Base-by-base conservation (phyloP, 768 basidiomycete genomes). In the Dacryopinax primogenitus region DNA sequence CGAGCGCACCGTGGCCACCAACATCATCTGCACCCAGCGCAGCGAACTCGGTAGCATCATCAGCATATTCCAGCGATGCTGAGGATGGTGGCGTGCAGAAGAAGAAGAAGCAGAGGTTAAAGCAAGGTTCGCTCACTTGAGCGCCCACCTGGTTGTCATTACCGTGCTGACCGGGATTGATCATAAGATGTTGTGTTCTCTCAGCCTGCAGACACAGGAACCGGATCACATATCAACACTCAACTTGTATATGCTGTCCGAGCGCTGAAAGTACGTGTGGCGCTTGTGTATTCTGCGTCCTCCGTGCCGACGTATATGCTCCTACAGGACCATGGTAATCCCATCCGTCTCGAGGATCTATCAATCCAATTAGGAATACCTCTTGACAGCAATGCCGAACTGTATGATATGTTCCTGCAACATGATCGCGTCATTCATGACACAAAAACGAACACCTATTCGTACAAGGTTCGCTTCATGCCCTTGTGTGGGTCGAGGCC, bases 281-380 rank as follows among this genome's bases (percentile, higher is more conserved):
- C 36, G 28, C 36, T 58, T 66, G 61, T 36, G 30, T 51, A 16
- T 16, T 21, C n/a, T 63, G n/a, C 28, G 16, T 15, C 6, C 6
- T 2, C 65, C 37, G 36, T 16, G 18, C 16, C 23, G n/a, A 32
- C 39, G 26, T 32, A 6, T 66, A 21, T 69, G 86, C 84, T 16
- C 80, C 81, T 18, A 0, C 84, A 87, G 26, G 83, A 81, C 66
- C 62, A 68, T 37, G 69, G 72, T 32, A 86, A 84, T 66, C 92
- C 92, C 12, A 90, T 90, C 81, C 86, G 92, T 2, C 76, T 94
- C 58, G 86, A 93, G 74, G 92, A 95, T 72, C 79, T 95, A 51
- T 89, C 92, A 1, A 85, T 93, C 44, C 79, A 87, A 21, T 89
- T 88, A 0, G 83, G 82, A 70, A 86, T 88, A 1, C 88, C 90